Base-by-base conservation (phyloP, 1,284 basidiomycete species). In the Rhizoctonia solani region DNA sequence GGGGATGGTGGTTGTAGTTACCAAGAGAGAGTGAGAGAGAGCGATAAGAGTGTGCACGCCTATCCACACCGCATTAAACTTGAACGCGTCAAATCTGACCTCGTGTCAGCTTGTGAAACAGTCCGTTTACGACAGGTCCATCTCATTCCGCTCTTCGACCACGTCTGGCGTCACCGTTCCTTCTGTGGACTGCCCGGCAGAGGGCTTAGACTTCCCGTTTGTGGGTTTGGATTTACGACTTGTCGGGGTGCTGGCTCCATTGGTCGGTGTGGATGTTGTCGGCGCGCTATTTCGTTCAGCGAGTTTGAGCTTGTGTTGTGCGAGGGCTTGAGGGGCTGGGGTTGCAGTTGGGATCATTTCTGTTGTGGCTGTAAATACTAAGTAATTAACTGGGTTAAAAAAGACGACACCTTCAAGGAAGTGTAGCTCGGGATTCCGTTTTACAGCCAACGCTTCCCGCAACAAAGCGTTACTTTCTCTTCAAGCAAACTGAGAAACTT, bases 381-480 rank as follows among this genome's bases (percentile, higher is more conserved):
- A 27, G 32, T 29, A 9, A 30, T 42, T 29, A 9, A 21, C 27
- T 9, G 37, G 19, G 30, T 34, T 6, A 9, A 47, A 16, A 21
- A 5, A 16, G 23, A 75, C 9, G 67, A 21, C n/a, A 84, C 84
- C 83, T 76, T 89, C 86, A 13, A 92, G 81, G 73, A 92, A 92
- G 54, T 87, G 74, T 71, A 88, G 89, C 69, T 91, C 89, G 53
- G 90, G 88, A 55, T 80, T 84, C 71, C 82, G 84, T 68, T 86
- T 81, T 25, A 86, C 84, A 16, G 86, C 83, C 13, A 80, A 79
- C 4, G 83, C 89, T 90, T n/a, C n/a, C n/a, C n/a, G n/a, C n/a
- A 55, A 1, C 39, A 4, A 47, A 50, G 37, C 39, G 55, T 61
- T 59, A n/a, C 34, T 46, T 6, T 56, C 41, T 25, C 14, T 27